Base-by-base conservation (phyloP, 352 stramenopile genomes). In the Thalassiosira allenii region DNA sequence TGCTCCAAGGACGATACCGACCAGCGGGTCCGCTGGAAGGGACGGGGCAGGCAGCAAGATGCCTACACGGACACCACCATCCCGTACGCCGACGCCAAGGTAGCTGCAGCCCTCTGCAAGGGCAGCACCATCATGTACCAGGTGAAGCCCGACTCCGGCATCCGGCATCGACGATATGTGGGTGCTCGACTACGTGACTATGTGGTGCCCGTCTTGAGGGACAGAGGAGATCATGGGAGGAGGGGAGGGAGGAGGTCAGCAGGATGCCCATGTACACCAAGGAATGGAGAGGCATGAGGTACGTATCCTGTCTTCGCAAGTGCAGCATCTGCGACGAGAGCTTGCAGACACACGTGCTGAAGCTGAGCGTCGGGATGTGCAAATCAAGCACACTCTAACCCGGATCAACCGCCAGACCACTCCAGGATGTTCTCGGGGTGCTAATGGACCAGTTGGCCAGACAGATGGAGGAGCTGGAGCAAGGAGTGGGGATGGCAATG, bases 61-160 rank as follows among this genome's bases (percentile, higher is more conserved):
- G 57, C 44, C 2, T 79, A 79, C 30, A 30, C 52, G 8, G 61
- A 79, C 30, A 72, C 62, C 4, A 75, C 41, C 4, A 75, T 80
- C 40, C 68, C 75, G 14, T 76, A 51, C 57, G 52, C 71, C 12
- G 68, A 84, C 51, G 75, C 75, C 20, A 84, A 80, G 40, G 75
- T 75, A 12, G 66, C 74, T 22, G 44, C 44, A 8, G 58, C 27
- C 12, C 33, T 83, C 3, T 83, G 64, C 49, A 63, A 68, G 34
- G 74, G 74, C 17, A 44, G 74, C 5, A 43, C 65, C n/a, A 37
- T 70, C 47, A 29, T 29, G 0, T 80, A 84, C 33, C 9, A 59
- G 27, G 20, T 71, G 2, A 33, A 40, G 3, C 14, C 41, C 14
- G 59, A 44, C 25, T 72, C 43, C 37, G 52, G 75, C 17, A 68